Conservation (phyloP, 768 basidiomycete species). For the Kwoniella sp. region DNA sequence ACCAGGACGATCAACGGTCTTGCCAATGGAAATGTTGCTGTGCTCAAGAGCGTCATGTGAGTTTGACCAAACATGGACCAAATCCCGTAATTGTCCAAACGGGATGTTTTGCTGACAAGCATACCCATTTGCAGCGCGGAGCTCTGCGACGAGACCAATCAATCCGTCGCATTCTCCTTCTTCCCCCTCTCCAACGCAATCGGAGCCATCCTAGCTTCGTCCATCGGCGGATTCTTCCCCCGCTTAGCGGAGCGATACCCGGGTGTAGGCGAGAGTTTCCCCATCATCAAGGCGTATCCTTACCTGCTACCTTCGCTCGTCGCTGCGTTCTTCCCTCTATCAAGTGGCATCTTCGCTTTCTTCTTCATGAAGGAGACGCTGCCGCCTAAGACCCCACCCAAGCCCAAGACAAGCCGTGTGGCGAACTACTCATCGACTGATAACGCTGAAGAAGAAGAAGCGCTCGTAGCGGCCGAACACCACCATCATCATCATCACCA, state of each 20-base stretch:
- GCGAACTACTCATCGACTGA: constrained; percentile 4
- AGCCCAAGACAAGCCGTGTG: constrained; percentile 2
- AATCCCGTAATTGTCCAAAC: not conserved
- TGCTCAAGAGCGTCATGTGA: constrained; percentile 45
- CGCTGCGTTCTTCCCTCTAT: constrained; percentile 36
- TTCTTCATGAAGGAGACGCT: constrained; percentile 46
- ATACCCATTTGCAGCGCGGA: constrained; percentile 33
- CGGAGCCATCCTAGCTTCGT: constrained; percentile 41
- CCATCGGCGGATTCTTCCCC: constrained; percentile 38
- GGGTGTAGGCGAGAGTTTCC: constrained; percentile 23
- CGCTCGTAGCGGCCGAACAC: not conserved
- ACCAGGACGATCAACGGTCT: constrained; percentile 38
- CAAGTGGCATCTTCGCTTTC: constrained; percentile 28
- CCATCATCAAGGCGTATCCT: constrained; percentile 37
- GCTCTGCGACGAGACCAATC: constrained; percentile 44
- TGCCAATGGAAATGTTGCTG: constrained; percentile 44
- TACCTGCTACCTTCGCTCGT: constrained; percentile 41
- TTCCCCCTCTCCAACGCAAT: constrained; percentile 43
- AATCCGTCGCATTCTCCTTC: constrained; percentile 42
- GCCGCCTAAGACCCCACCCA: constrained; percentile 17
- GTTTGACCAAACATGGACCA: too few relatives aligned
- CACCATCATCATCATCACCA: constrained; percentile 6
- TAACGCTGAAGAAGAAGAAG: constrained; percentile 4
- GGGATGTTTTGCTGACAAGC: not conserved
- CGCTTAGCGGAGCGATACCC: constrained; percentile 19